Evolutionary conservation across 495 filamentous ascomycete species (phyloP).

Genomic region (Elaphomyces granulatus): DNA sequence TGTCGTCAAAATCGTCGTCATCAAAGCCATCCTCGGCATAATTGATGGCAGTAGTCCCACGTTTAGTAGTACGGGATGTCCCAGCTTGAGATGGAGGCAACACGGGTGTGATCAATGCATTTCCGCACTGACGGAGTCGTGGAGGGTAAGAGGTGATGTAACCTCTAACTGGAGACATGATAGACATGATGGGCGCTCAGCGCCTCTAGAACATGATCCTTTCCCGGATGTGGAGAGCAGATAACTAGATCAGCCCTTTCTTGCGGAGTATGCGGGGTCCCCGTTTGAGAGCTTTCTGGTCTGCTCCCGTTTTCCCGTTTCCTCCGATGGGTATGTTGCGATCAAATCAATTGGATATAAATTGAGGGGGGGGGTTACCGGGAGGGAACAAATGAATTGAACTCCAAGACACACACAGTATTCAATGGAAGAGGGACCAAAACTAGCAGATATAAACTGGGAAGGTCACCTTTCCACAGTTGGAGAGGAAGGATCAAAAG

Average conservation of each 20-base stretch:
- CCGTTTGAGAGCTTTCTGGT: too few relatives aligned
- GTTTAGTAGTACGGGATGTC: slow-evolving; percentile 77
- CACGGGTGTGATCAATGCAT: slow-evolving; percentile 82
- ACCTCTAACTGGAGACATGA: slow-evolving; percentile 61
- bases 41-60: slow-evolving; percentile 89
- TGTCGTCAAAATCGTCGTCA: slow-evolving; percentile 88
- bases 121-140: slow-evolving; percentile 78
- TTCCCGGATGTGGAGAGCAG: slow-evolving; percentile 3
- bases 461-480: too few relatives aligned
- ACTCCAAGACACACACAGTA: too few relatives aligned
- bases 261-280: too few relatives aligned
- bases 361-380: too few relatives aligned
- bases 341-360: too few relatives aligned
- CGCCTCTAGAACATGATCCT: slow-evolving; percentile 30
- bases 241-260: background rate
- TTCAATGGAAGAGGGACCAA: too few relatives aligned
- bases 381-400: too few relatives aligned
- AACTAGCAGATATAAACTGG: too few relatives aligned
- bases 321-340: too few relatives aligned
- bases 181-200: slow-evolving; percentile 33
- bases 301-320: too few relatives aligned
- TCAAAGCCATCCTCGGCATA: slow-evolving; percentile 95
- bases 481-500: too few relatives aligned
- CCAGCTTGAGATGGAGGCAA: slow-evolving; percentile 52
- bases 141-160: slow-evolving; percentile 87